phyloP scores from a whole-genome alignment of 1,284 basidiomycete species.

The Phylloporus gajari region DNA sequence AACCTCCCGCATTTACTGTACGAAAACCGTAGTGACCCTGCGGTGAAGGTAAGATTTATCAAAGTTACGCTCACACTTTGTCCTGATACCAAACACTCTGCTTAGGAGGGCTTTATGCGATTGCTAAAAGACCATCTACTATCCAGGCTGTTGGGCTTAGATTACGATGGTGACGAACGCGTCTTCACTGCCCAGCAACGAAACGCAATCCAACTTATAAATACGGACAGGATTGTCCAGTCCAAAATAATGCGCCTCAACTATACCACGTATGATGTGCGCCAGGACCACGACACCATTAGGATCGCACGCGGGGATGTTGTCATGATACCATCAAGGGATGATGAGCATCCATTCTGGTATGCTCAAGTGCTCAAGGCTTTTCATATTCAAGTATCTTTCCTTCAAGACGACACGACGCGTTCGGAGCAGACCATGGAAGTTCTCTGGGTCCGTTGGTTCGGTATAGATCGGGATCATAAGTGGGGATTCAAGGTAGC shows the following conservation, averaged over 20 bases:
- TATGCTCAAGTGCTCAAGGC: background rate
- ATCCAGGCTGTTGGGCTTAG: slow-evolving; percentile 10
- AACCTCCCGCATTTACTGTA: too few relatives aligned
- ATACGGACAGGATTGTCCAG: slow-evolving; percentile 4
- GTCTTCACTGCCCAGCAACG: slow-evolving; percentile 6
- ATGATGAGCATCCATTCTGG: slow-evolving; percentile 6
- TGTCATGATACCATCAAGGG: slow-evolving; percentile 12
- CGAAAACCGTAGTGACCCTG: too few relatives aligned
- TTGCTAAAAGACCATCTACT: slow-evolving; percentile 26
- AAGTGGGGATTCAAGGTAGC: slow-evolving; percentile 8
- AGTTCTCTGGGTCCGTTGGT: slow-evolving; percentile 34
- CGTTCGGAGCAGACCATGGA: slow-evolving; percentile 7
- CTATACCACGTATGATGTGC: slow-evolving; percentile 12
- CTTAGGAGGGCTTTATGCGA: slow-evolving; percentile 1
- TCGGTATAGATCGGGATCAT: slow-evolving; percentile 8
- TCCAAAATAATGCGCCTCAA: slow-evolving; percentile 13
- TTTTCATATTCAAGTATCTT: background rate
- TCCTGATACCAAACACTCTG: too few relatives aligned
- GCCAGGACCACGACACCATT: slow-evolving; percentile 26
- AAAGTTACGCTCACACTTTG: too few relatives aligned
- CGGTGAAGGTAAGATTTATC: too few relatives aligned
- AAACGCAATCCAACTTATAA: background rate
- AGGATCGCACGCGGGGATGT: slow-evolving; percentile 4
- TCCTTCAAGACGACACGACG: background rate
- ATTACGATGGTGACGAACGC: slow-evolving; percentile 23